Evolutionary conservation across 1,139 yeast species (phyloP), one percentile per base, ranked within the genome.

Genomic region (Taphrina deformans): DNA sequence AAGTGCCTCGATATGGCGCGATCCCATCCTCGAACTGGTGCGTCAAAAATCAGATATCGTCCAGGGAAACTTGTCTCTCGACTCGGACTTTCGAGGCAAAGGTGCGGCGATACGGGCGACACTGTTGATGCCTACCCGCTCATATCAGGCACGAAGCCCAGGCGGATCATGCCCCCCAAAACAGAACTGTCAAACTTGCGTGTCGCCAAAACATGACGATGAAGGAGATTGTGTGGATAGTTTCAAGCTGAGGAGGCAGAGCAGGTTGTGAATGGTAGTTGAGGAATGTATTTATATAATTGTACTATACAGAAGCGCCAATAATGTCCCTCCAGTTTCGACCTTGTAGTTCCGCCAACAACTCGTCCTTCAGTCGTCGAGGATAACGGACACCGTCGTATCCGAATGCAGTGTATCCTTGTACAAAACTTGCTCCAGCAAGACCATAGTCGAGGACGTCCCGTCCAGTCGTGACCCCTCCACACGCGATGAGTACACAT

Each of bases 331-430:
- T 79, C 97, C 97, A 92, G 2, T 91, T 87, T 76, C 86, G 86
- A 24, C 91, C 95, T 68, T 79, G 79, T 72, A 92, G 80, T 73
- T 87, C 90, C 2, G 74, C 78, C 7, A 85, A 82, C 69, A 92
- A 81, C 72, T 89, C 96, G 71, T 86, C 87, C 72, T 91, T 86
- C 70, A 93, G 82, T 72, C 85, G 85, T 58, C 86, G 84, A 6
- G 95, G 89, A 64, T 89, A 79, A 0, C 96, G 96, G 0, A 97
- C 97, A 0, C 99, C 99, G 73, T 85, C 85, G 78, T 90, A 92
- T 1, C 96, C 97, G 76, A 89, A 89, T 1, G 96, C 85, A 10
- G 98, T 92, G 77, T 91, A 91, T 64, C 90, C 77, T 75, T 92
- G 89, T 55, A 92, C 85, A 73, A 86, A 89, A 38, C 88, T 82